These are phyloP conservation scores for Cinnamomum micranthum DNA, from an alignment of 164 flowering plant species.

Conservation along the genomic window DNA sequence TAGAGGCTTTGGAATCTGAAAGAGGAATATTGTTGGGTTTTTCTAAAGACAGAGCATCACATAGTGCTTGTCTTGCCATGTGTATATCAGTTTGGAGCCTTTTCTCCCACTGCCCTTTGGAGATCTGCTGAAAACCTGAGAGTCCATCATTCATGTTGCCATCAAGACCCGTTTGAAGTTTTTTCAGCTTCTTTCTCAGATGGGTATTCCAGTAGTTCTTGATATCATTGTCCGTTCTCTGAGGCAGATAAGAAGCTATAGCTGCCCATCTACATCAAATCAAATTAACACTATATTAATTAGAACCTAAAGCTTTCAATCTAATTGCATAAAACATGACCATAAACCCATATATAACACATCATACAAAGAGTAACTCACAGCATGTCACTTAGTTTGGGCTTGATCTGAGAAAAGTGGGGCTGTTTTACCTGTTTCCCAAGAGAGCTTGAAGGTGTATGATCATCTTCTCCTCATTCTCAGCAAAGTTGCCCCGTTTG, in stretches of 20 bases:
- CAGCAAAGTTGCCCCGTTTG: slow-evolving; percentile 78
- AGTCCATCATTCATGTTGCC: slow-evolving; percentile 25
- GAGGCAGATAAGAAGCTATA: slow-evolving; percentile 87
- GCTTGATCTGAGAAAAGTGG: neutral
- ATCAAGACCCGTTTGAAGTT: slow-evolving; percentile 35
- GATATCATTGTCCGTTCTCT: slow-evolving; percentile 82
- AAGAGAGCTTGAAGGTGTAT: slow-evolving; percentile 93
- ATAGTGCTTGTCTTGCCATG: slow-evolving; percentile 71
- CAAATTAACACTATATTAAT: neutral
- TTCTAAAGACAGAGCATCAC: slow-evolving; percentile 75
- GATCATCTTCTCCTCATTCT: slow-evolving; percentile 92
- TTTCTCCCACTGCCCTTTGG: slow-evolving; percentile 91
- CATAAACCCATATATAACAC: neutral
- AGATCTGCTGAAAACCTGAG: slow-evolving; percentile 23
- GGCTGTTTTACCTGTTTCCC: slow-evolving; percentile 63
- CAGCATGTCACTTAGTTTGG: too few species aligned
- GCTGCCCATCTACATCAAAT: slow-evolving; percentile 76
- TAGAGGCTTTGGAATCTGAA: slow-evolving; percentile 11
- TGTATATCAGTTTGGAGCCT: slow-evolving; percentile 89
- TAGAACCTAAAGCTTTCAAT: neutral
- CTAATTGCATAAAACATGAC: neutral
- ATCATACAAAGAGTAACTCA: neutral
- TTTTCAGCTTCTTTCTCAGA: slow-evolving; percentile 73
- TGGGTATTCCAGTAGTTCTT: slow-evolving; percentile 93
- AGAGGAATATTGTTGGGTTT: slow-evolving; percentile 15